Evolutionary conservation across 163 green algal genomes (phyloP), one percentile per base, ranked within the genome.

Genomic region (Chlorella variabilis): DNA sequence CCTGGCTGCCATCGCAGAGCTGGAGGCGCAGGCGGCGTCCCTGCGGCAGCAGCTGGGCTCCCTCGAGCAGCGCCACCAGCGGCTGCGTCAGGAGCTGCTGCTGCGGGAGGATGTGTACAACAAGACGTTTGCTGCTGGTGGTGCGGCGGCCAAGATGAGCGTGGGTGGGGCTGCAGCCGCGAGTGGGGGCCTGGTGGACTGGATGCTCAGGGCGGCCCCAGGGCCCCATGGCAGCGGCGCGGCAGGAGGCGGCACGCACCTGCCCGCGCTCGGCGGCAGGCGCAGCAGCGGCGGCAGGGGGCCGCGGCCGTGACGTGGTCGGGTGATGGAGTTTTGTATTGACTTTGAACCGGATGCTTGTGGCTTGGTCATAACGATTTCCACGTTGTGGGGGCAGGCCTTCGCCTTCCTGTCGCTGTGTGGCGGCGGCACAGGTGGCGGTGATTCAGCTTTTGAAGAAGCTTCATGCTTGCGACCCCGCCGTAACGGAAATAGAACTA

Each of bases 51-150:
- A n/a, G 68, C 27, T 36, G 42, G 41, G 2, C 29, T 3, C 71
- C 33, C 15, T 51, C 17, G 71, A 78, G 23, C 51, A 68, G 54
- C 71, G 71, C 7, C 38, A 69, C 71, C 51, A 68, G 34, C 51
- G 71, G 25, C 51, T 78, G 54, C 71, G 71, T 7, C 71, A 56
- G 54, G 71, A 78, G 71, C 51, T 78, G 71, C 51, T 78, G 25
- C 54, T 78, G 51, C 34, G 71, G 27, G 71, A 78, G 36, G 71
- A 67, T 23, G 69, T 36, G 3, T 78, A 69, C 71, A 78, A 68
- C 51, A 67, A 78, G 51, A 51, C 18, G 71, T 78, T 78, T 78
- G 71, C 34, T 5, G 71, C 54, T 7, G 71, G 71, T 15, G 71
- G 71, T 1, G 70, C 70, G 9, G 70, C 27, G 17, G 70, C 31